A percentile compares a stretch with the other conserved stretches of the same genome.
phyloP scores from a whole-genome alignment of 768 basidiomycete genomes.

The Lactifluus piperatus region DNA sequence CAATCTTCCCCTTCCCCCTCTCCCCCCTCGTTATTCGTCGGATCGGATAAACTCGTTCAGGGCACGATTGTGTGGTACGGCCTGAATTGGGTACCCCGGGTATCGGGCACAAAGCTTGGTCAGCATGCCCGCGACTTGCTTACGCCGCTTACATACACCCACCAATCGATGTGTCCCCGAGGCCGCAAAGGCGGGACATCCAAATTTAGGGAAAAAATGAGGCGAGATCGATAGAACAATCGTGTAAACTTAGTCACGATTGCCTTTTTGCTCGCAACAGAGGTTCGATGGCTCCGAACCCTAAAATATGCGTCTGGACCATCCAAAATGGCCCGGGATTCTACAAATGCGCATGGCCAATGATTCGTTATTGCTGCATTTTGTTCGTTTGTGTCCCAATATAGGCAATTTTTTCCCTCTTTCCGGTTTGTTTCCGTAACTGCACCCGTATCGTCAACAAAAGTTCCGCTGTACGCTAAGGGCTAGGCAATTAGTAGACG shows the following conservation, averaged over 20 bases:
- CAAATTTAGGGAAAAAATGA: background rate
- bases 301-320: conserved; percentile 1
- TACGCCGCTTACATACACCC: background rate
- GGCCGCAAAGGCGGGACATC: conserved; percentile 1
- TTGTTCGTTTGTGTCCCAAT: background rate
- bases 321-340: background rate
- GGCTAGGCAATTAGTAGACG: background rate
- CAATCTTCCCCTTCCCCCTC: background rate
- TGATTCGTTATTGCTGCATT: background rate
- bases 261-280: background rate
- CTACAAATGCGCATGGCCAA: background rate
- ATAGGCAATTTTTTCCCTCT: background rate
- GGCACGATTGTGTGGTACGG: background rate
- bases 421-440: background rate
- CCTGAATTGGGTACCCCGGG: background rate
- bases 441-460: background rate
- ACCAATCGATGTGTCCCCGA: background rate
- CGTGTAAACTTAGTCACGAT: background rate
- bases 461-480: background rate
- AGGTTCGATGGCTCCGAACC: background rate
- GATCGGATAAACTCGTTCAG: conserved; percentile 2
- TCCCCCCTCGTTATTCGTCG: background rate
- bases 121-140: background rate
- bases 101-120: background rate
- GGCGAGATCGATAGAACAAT: conserved; percentile 1